A percentile compares a stretch with the other conserved stretches of the same genome.
Evolutionary conservation across 2,329 filamentous ascomycete species (phyloP).

Genomic region (Lecanicillium sp.): DNA sequence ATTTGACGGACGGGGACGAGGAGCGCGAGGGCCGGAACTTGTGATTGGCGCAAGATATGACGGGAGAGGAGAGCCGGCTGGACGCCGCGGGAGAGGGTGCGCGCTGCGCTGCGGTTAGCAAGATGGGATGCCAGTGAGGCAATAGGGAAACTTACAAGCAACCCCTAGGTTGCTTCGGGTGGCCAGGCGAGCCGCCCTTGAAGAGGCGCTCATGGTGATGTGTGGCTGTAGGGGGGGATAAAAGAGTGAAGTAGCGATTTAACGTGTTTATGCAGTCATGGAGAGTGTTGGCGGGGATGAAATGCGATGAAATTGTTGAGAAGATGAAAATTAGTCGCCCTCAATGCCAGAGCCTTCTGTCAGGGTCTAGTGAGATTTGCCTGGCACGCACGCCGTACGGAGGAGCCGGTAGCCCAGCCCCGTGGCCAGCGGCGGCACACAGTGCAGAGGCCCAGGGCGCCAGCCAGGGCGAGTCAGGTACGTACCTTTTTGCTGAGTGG

Average conservation of each 20-base stretch:
- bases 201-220: constrained; percentile 49
- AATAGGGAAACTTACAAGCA: constrained; percentile 33
- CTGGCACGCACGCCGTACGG: constrained; percentile 7
- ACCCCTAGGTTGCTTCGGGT: constrained; percentile 47
- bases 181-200: constrained; percentile 49
- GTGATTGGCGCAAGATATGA: constrained; percentile 39
- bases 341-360: constrained; percentile 11
- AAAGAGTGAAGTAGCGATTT: neutral
- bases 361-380: constrained; percentile 12
- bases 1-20: constrained; percentile 51
- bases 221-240: neutral
- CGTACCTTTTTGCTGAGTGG: neutral
- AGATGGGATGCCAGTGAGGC: constrained; percentile 8
- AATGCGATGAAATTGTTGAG: constrained; percentile 7
- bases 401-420: neutral
- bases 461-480: constrained; percentile 8
- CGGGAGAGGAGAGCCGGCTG: constrained; percentile 41
- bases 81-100: constrained; percentile 41
- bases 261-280: neutral
- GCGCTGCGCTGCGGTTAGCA: constrained; percentile 31
- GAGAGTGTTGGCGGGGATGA: constrained; percentile 1
- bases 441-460: too few relatives aligned
- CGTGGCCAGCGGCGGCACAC: too few relatives aligned
- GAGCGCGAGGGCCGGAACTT: constrained; percentile 48
- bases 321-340: constrained; percentile 7